These are phyloP conservation scores for Acer yangbiense DNA, from an alignment of 345 rosid genomes.

Conservation along the genomic window DNA sequence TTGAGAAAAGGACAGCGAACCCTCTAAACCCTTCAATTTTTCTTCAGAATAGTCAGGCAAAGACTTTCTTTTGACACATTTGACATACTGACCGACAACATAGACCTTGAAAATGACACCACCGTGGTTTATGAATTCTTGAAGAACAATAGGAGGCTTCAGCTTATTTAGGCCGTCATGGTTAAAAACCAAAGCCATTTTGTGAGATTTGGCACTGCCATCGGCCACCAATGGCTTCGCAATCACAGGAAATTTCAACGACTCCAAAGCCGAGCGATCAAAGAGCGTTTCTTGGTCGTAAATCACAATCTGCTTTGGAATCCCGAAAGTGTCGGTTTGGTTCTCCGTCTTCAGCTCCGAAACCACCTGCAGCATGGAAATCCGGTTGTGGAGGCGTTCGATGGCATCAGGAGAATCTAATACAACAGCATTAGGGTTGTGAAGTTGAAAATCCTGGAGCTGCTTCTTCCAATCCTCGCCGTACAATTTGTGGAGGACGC, in stretches of 20 bases:
- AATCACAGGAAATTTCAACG: slow-evolving; percentile 56
- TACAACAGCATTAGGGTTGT: slow-evolving; percentile 41
- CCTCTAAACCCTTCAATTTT: slow-evolving; percentile 40
- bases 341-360: slow-evolving; percentile 43
- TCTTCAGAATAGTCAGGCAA: slow-evolving; percentile 59
- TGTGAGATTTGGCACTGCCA: slow-evolving; percentile 60
- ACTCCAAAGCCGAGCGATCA: slow-evolving; percentile 38
- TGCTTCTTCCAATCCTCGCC: slow-evolving; percentile 52
- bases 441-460: slow-evolving; percentile 32
- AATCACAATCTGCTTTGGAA: slow-evolving; percentile 64
- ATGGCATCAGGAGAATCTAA: slow-evolving; percentile 54
- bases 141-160: slow-evolving; percentile 59
- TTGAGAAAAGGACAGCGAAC: slow-evolving; percentile 54
- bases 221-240: slow-evolving; percentile 66
- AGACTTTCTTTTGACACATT: slow-evolving; percentile 62
- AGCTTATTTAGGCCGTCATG: slow-evolving; percentile 51
- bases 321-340: slow-evolving; percentile 37
- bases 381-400: slow-evolving; percentile 50
- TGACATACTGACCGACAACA: slow-evolving; percentile 56
- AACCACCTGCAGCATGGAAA: slow-evolving; percentile 67
- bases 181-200: slow-evolving; percentile 58
- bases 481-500: slow-evolving; percentile 60
- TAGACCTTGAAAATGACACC: slow-evolving; percentile 69
- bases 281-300: slow-evolving; percentile 47
- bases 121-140: slow-evolving; percentile 70